Percentiles rank a stretch among this genome's conserved stretches.
phyloP scores from a whole-genome alignment of 495 filamentous ascomycete species.

The Xylaria palmicola region DNA sequence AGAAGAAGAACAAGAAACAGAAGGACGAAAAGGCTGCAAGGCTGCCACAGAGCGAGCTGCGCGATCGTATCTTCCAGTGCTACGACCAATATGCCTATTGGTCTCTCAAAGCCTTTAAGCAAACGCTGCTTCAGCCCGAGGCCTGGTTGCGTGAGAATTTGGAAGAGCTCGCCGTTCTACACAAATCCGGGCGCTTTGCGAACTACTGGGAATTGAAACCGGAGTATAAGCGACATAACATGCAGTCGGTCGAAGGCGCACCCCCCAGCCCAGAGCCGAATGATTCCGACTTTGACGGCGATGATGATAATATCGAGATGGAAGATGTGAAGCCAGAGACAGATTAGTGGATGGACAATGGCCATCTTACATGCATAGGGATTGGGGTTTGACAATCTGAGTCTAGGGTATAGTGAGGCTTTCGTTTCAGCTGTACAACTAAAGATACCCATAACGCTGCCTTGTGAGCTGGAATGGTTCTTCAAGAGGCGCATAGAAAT shows the following conservation, averaged over 20 bases:
- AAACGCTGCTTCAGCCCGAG: slow-evolving; percentile 77
- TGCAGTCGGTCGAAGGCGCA: slow-evolving; percentile 43
- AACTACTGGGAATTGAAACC: slow-evolving; percentile 79
- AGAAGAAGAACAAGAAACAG: slow-evolving; percentile 50
- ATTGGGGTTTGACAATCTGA: background rate
- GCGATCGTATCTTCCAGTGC: slow-evolving; percentile 76
- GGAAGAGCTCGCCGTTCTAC: slow-evolving; percentile 75
- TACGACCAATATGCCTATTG: slow-evolving; percentile 87
- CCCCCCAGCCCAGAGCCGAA: slow-evolving; percentile 50
- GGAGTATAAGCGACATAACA: slow-evolving; percentile 62
- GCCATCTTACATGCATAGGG: background rate
- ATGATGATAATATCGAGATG: slow-evolving; percentile 70
- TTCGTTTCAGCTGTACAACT: background rate
- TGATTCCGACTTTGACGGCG: slow-evolving; percentile 60
- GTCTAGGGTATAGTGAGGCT: background rate
- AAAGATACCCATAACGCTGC: slow-evolving; percentile 1
- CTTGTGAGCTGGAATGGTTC: background rate
- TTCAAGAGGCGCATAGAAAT: background rate
- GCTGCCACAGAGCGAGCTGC: slow-evolving; percentile 79
- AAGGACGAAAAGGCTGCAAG: slow-evolving; percentile 81
- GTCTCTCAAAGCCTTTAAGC: slow-evolving; percentile 79
- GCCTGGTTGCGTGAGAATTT: slow-evolving; percentile 83
- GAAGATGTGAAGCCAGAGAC: slow-evolving; percentile 50
- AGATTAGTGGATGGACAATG: background rate
- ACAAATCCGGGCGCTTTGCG: slow-evolving; percentile 76